Percentiles rank a stretch among this genome's conserved stretches.
These are phyloP conservation scores for Erythrophleum ivorense DNA, from an alignment of 331 rosid species.

Conservation along the genomic window DNA sequence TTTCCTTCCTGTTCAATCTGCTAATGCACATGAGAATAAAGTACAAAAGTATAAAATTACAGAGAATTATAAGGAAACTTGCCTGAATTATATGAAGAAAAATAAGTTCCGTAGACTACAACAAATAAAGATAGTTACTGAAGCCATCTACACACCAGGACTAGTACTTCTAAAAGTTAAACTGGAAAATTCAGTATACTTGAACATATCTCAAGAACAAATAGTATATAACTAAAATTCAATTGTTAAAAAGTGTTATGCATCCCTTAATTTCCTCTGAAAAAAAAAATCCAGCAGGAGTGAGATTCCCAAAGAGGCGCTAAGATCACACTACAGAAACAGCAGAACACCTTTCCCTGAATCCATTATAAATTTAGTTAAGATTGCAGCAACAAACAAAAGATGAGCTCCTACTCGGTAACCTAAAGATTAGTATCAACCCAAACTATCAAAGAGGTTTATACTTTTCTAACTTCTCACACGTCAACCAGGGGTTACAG, in stretches of 20 bases:
- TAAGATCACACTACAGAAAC: not conserved
- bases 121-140: not conserved
- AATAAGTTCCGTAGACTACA: not conserved
- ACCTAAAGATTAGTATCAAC: slow-evolving; percentile 5
- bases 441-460: not conserved
- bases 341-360: not conserved
- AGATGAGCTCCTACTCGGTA: not conserved
- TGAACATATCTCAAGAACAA: slow-evolving; percentile 20
- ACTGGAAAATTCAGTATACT: not conserved
- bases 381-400: not conserved
- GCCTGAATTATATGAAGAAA: not conserved
- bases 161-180: slow-evolving; percentile 18
- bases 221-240: slow-evolving; percentile 3
- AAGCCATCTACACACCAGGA: not conserved
- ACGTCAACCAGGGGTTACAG: not conserved
- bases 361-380: not conserved
- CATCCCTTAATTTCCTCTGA: slow-evolving; percentile 5
- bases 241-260: not conserved
- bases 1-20: slow-evolving; percentile 53
- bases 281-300: not conserved
- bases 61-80: slow-evolving; percentile 12
- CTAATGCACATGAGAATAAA: slow-evolving; percentile 14
- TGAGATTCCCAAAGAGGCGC: not conserved
- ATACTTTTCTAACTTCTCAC: not conserved
- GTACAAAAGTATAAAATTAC: not conserved